Conservation (phyloP, 2,329 filamentous ascomycete species). For the Chaetothyriales sp. region DNA sequence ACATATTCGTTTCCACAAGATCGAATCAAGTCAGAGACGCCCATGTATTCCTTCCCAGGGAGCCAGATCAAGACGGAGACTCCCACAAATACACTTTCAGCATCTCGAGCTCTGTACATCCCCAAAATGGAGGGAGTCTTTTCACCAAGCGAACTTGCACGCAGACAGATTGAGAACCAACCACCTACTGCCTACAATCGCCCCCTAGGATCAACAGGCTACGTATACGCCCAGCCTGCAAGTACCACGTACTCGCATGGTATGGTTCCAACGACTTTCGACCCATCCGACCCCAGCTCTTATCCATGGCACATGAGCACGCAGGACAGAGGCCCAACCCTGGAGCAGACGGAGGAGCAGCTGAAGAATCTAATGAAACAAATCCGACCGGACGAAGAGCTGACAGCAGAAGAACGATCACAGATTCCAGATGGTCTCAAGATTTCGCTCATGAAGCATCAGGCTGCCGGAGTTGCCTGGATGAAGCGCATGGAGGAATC, state of each 20-base stretch:
- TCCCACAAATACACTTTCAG: neutral
- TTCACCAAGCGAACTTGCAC: neutral
- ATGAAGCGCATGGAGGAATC: conserved; percentile 59
- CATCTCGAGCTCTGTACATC: neutral
- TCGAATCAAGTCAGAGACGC: too few species aligned
- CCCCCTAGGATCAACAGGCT: neutral
- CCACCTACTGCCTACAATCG: neutral
- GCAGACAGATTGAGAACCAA: neutral
- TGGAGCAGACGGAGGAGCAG: conserved; percentile 41
- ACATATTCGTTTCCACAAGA: too few species aligned
- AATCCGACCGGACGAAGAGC: conserved; percentile 56
- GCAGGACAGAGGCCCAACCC: neutral
- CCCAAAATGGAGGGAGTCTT: neutral
- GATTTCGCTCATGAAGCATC: conserved; percentile 61
- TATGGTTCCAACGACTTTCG: neutral
- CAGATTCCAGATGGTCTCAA: conserved; percentile 52
- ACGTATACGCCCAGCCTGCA: neutral
- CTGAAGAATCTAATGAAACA: conserved; percentile 56
- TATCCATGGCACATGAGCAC: neutral
- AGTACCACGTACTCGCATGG: neutral
- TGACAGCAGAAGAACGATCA: conserved; percentile 38
- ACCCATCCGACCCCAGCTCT: neutral
- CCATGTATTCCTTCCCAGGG: too few species aligned
- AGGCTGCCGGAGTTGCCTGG: conserved; percentile 64
- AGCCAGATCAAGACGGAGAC: too few species aligned